These are phyloP conservation scores for Solanum pinnatisectum DNA, from an alignment of 257 asterid genomes.

Conservation along the genomic window DNA sequence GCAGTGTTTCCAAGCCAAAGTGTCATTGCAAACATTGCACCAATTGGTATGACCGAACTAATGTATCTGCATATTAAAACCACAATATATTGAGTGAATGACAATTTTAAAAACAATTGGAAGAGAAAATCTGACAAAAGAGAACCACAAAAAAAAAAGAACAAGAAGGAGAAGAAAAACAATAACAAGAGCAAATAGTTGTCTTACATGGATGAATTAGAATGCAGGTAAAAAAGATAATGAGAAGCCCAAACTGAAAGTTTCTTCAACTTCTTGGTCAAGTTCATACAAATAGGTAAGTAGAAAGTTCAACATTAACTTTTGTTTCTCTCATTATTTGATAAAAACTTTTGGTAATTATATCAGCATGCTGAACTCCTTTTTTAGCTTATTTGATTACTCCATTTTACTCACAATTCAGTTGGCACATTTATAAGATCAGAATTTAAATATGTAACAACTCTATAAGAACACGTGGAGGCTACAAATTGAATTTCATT, in stretches of 20 bases:
- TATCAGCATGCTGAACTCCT: neutral
- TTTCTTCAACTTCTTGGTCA: neutral
- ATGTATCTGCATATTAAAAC: slow-evolving; percentile 52
- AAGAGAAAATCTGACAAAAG: neutral
- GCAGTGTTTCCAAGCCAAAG: slow-evolving; percentile 99
- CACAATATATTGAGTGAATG: neutral
- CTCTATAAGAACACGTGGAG: neutral
- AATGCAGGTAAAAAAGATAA: neutral
- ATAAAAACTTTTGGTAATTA: neutral
- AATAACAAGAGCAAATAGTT: neutral
- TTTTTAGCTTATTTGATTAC: neutral
- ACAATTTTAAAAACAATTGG: neutral
- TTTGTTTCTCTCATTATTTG: neutral
- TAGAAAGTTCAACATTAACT: neutral
- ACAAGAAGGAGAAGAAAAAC: neutral
- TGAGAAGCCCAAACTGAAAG: neutral
- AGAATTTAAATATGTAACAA: neutral
- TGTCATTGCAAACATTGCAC: slow-evolving; percentile 98
- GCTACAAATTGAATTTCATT: neutral
- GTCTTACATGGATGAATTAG: neutral
- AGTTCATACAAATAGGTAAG: neutral
- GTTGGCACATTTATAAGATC: neutral
- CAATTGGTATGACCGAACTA: slow-evolving; percentile 81
- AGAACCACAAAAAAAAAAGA: neutral
- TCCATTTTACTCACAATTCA: neutral